Evolutionary conservation across 305 asterid species (phyloP), one percentile per base, ranked within the genome.

Genomic region (Withania somnifera): DNA sequence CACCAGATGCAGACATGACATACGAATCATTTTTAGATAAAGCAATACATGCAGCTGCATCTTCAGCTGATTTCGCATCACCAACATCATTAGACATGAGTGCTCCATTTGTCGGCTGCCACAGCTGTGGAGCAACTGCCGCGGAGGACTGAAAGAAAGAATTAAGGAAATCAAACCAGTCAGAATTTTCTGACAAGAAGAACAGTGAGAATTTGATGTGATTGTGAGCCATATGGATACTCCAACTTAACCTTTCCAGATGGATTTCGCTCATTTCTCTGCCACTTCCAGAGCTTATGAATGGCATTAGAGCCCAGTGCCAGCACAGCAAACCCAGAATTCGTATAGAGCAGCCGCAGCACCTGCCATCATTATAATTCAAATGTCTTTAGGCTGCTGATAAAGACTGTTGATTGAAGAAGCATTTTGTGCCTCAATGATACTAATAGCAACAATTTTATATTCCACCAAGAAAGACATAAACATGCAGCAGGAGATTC

Each of bases 271-370:
- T 95, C 98, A 88, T 89, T 92, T 61, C 98, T 96, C 81, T 87
- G 94, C 99, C 99, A 95, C 86, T 93, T 95, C 99, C 98, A 95
- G 82, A 95, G 92, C 93, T 93, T 95, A 84, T 95, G 99, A 83
- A 91, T 91, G 82, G 97, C 97, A 89, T 95, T 95, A 77, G 97
- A 88, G 77, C 94, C 94, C 78, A 95, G 86, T 3, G 99, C 99
- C 79, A 95, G 89, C 54, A 95, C 80, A 83, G 94, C 94, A 83
- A 89, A 87, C 66, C 99, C 98, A 52, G 97, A 89, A 86, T 93
- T 95, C 51, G 98, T 93, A 84, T 92, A 95, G 38, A 95, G 89
- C 86, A 95, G 87, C 78, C 98, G 92, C 85, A 90, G 90, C 78
- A 95, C 92, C 98, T 95, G 87, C 82, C 87, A 79, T 50, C 76